Percentiles rank a stretch among this genome's conserved stretches.
Conservation (phyloP, 352 stramenopile genomes). For the Salisapilia sapeloensis region DNA sequence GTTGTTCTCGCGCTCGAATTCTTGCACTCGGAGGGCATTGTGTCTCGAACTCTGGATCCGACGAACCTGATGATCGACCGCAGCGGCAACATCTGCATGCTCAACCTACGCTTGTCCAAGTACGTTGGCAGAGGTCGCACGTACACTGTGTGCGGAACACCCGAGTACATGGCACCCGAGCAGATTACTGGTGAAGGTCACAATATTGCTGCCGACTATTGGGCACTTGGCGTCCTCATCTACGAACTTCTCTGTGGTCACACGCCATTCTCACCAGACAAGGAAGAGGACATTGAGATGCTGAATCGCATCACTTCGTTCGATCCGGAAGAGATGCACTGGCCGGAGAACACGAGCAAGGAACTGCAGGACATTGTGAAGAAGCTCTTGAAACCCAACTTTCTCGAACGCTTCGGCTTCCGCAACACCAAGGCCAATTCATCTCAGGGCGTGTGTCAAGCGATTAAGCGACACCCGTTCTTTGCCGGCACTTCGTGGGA, state of each 20-base stretch:
- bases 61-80: conserved; percentile 68
- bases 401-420: conserved; percentile 33
- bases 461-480: conserved; percentile 68
- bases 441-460: conserved; percentile 28
- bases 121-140: conserved; percentile 71
- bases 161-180: conserved; percentile 71
- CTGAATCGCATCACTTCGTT: conserved; percentile 77
- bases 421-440: conserved; percentile 22
- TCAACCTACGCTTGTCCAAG: conserved; percentile 74
- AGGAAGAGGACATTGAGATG: conserved; percentile 76
- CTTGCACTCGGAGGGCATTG: conserved; percentile 65
- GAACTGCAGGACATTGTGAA: conserved; percentile 61
- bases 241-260: conserved; percentile 85
- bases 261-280: conserved; percentile 78
- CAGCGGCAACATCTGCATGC: conserved; percentile 67
- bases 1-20: conserved; percentile 69
- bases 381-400: conserved; percentile 37
- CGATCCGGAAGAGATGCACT: conserved; percentile 45
- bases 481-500: conserved; percentile 75
- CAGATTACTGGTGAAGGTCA: conserved; percentile 80
- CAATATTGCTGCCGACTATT: conserved; percentile 83
- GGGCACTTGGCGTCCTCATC: conserved; percentile 87
- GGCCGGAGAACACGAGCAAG: conserved; percentile 40
- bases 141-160: conserved; percentile 75
- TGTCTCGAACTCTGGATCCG: conserved; percentile 60